Evolutionary conservation across 2,329 filamentous ascomycete genomes (phyloP), one percentile per base, ranked within the genome.

Genomic region (Beauveria brongniartii): DNA sequence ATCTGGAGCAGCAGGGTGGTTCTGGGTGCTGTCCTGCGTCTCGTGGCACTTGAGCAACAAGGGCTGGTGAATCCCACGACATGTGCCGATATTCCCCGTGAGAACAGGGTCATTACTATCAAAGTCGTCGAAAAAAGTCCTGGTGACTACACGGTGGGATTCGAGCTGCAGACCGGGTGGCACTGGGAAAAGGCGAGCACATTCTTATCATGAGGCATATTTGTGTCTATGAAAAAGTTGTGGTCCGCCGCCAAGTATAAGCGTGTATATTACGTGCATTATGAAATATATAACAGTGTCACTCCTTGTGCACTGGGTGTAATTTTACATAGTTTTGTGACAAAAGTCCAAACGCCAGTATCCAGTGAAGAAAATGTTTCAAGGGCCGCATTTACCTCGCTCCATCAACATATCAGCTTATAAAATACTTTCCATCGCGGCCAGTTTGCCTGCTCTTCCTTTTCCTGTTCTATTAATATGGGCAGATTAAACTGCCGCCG

Each of bases 401-500:
- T 18, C 2, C 22, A 3, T 64, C 43, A 90, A 68, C 88, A 91
- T 64, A 90, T 75, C 61, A 83, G 77, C 68, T 86, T 87, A 69
- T 90, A 91, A 16, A 80, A 53, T 67, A 80, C 85, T 77, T 90
- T 91, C 87, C 87, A 91, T 63, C 66, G 73, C 0, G 88, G 87
- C 88, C 87, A 90, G 10, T 72, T 72, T 26, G 79, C 81, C 69
- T 79, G 78, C 74, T 94, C 90, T 41, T 86, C 86, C 43, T 79
- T 76, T 77, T 95, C 91, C 71, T 92, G 87, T 50, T 85, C 85
- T 54, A 92, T 78, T 58, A 96, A 73, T 63, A 87, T 81, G 18
- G 84, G 82, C 59, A 95, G 73, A 70, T 93, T 90, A 61, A 95
- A 79, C 68, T 94, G 89, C 20, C 91, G 80, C 50, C 90, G 83